Base-by-base conservation (phyloP, 2,329 filamentous ascomycete genomes). In the Trichophyton rubrum region DNA sequence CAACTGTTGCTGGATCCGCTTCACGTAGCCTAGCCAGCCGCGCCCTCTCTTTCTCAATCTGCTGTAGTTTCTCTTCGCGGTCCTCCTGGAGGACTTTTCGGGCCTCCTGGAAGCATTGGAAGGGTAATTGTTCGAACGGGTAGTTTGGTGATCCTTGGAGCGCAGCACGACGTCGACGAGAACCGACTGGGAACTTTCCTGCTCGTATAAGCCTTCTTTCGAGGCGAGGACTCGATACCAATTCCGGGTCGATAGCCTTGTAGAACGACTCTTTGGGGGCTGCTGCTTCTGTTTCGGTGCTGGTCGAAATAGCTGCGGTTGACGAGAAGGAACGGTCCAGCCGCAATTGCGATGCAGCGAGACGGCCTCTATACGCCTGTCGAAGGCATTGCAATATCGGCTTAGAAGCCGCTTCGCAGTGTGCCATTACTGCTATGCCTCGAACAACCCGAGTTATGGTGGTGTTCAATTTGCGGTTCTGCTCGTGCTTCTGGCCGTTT, bases 31-130 rank as follows among this genome's bases (percentile, higher is more conserved):
- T 79, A 60, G 82, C 81, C 69, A 99, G 87, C 72, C 86, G 84
- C 62, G 79, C 79, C 58, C 85, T 76, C 73, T 89, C 84, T 30
- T 74, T 79, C 58, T 82, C 77, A 61, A 99, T 92, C 68, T 85
- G 79, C 63, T 80, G 77, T 58, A 97, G 68, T 78, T 96, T 97
- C 75, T 92, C 83, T 65, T 85, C 79, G 45, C 92, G 84, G 72
- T 99, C 93, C 60, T 83, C 83, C 59, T 85, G 80, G 60, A 99
- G 78, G 56, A 97, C 76, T 72, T 90, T 89, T 64, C 91, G 84
- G 45, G 93, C 93, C 77, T 96, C 91, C 76, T 99, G 93, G 78
- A 97, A 99, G 75, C 89, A 93, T 80, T 97, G 92, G 77, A 95
- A 99, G 17, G 93, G 93, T 66, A 99, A 79, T 71, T 92, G 88